Base-by-base conservation (phyloP, 495 filamentous ascomycete species). In the Cetradonia linearis region DNA sequence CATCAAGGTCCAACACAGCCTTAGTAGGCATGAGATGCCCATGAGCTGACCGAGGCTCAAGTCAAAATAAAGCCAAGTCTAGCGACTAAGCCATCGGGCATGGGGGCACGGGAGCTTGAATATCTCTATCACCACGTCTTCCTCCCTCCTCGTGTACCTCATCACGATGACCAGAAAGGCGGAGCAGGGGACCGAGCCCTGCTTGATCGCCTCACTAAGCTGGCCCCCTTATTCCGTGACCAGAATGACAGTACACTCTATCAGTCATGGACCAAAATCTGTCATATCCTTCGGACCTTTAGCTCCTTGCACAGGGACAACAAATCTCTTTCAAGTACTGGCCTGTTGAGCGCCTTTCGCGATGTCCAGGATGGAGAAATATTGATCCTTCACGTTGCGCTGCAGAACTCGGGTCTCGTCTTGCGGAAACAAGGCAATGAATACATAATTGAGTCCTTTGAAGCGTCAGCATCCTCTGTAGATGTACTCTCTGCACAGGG, bases 121-220 rank as follows among this genome's bases (percentile, higher is more conserved):
- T n/a, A n/a, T n/a, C n/a, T n/a, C n/a, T n/a, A n/a, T n/a, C n/a
- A 84, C 54, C 83, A 87, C 66, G 70, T 87, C 27, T 80, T 84
- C 57, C 72, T 87, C 0, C 84, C 82, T 0, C 81, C 81, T 0
- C 71, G 78, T 30, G 64, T 85, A 0, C 83, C 84, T 0, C 75
- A 84, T 38, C 1, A 58, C 0, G 70, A 74, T 28, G 77, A 83
- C 46, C 65, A 69, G 56, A 31, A 64, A 7, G 1, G 23, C 53
- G 55, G 37, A 9, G 27, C 25, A 10, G 48, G 34, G 30, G 44
- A 62, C 25, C 56, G 36, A 33, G 61, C 25, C 38, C 20, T 63
- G 18, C 7, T 54, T 5, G 48, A 55, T 10, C 9, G n/a, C 28
- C 10, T 59, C 5, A 33, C 5, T 23, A n/a, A 59, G 23, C n/a